Base-by-base conservation (phyloP, 2,329 filamentous ascomycete species). In the Exophiala phaeomuriformis region DNA sequence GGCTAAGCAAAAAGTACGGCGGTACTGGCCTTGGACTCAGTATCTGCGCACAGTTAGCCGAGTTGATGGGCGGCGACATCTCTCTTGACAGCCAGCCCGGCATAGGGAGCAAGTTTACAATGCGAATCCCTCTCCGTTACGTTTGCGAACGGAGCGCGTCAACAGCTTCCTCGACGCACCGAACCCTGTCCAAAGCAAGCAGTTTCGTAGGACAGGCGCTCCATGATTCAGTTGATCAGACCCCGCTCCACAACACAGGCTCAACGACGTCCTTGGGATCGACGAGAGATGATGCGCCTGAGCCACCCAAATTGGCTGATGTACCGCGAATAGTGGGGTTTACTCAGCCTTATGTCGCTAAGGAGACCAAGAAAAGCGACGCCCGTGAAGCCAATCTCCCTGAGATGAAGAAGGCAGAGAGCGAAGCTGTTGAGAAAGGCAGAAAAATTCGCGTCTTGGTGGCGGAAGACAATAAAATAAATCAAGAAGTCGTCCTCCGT, bases 21-120 rank as follows among this genome's bases (percentile, higher is more conserved):
- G 90, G 90, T 10, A 95, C 90, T 1, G 90, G 90, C 3, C 74
- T 95, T 1, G 90, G 90, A 1, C 69, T 96, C 51, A 91, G 86
- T 64, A 96, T 96, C 63, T 95, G 89, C 70, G 85, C 88, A 19
- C 90, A 96, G 67, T 74, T 96, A 36, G 87, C 89, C 2, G 81
- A 76, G 10, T 72, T 95, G 10, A 95, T 96, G 88, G 84, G 83
- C 47, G 90, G 90, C 6, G 80, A 74, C 0, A 87, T 96, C 47
- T 75, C 75, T 2, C 73, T 95, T 35, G 79, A 77, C 57, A 95
- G 88, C 64, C 80, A 82, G 4, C 73, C 86, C 10, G 86, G 85
- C 0, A 77, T 82, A 7, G 90, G 90, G 9, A 89, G 87, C 39
- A 86, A 81, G 0, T 95, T 96, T 63, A 90, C 77, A 1, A 84